phyloP scores from a whole-genome alignment of 805 yeast genomes.

The Metschnikowia vanudenii region DNA sequence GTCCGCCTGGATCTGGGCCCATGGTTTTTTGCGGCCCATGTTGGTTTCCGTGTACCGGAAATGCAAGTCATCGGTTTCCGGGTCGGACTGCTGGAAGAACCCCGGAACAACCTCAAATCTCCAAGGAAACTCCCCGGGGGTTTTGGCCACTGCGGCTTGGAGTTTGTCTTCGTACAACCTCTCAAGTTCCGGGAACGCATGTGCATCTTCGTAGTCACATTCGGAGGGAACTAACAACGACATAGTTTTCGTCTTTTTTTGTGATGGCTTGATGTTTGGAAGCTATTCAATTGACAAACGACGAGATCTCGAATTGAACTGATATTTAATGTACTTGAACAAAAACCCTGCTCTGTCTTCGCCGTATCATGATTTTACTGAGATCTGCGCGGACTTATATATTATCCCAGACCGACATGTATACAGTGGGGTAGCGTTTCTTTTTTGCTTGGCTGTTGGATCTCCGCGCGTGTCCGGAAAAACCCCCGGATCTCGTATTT shows the following conservation, averaged over 20 bases:
- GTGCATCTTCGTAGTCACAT: conserved; percentile 29
- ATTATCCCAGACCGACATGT: not conserved
- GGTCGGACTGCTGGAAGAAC: conserved; percentile 48
- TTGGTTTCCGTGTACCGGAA: conserved; percentile 44
- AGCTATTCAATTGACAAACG: no score
- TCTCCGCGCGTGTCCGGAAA: not conserved
- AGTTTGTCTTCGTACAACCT: conserved; percentile 10
- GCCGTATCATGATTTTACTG: no score
- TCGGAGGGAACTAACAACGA: conserved; percentile 26
- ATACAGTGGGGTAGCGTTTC: not conserved
- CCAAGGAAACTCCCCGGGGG: conserved; percentile 30
- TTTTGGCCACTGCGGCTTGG: not conserved
- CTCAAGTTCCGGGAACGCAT: conserved; percentile 16
- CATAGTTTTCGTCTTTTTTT: conserved; percentile 6
- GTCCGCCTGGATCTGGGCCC: conserved; percentile 38
- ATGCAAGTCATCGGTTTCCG: conserved; percentile 43
- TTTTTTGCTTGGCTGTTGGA: not conserved
- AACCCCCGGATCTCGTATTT: conserved; percentile 1
- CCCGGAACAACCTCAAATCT: conserved; percentile 48
- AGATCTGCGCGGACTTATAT: not conserved
- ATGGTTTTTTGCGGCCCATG: conserved; percentile 44
- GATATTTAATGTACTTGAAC: no score
- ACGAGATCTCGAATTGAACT: not conserved
- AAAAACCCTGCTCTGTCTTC: no score
- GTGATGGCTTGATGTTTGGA: no score